These are phyloP conservation scores for Solanum hybrid DNA, from an alignment of 305 asterid species.

Conservation along the genomic window DNA sequence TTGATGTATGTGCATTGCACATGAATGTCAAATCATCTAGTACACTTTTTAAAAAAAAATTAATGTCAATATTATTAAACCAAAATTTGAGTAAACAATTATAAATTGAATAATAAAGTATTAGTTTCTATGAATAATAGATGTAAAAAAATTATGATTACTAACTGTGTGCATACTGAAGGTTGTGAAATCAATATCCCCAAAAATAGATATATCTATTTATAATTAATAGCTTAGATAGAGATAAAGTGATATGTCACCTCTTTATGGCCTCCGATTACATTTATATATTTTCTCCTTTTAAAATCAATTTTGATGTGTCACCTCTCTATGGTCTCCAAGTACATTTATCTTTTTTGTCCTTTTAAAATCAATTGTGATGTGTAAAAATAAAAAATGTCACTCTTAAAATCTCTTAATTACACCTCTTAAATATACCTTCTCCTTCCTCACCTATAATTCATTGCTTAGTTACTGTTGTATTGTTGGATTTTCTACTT, in stretches of 20 bases:
- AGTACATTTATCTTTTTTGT: background rate
- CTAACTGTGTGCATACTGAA: background rate
- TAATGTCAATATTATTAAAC: background rate
- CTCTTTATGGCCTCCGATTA: background rate
- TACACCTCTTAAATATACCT: background rate
- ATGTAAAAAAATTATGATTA: background rate
- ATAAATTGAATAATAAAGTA: no score
- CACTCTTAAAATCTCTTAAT: background rate
- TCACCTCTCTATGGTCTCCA: background rate
- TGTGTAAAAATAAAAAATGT: background rate
- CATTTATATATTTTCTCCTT: background rate
- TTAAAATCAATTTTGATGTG: background rate
- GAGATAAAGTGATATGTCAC: background rate
- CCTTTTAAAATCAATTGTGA: no score
- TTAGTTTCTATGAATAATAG: background rate
- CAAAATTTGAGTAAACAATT: background rate
- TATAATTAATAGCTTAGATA: background rate
- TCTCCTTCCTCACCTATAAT: background rate
- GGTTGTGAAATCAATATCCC: background rate
- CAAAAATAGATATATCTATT: background rate
- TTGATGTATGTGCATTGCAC: no score
- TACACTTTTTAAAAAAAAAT: fast-evolving
- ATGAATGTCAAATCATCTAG: background rate
- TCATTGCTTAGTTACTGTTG: background rate
- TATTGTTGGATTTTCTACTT: background rate